Conservation (phyloP, 805 yeast genomes). For the Sugiyamaella americana region DNA sequence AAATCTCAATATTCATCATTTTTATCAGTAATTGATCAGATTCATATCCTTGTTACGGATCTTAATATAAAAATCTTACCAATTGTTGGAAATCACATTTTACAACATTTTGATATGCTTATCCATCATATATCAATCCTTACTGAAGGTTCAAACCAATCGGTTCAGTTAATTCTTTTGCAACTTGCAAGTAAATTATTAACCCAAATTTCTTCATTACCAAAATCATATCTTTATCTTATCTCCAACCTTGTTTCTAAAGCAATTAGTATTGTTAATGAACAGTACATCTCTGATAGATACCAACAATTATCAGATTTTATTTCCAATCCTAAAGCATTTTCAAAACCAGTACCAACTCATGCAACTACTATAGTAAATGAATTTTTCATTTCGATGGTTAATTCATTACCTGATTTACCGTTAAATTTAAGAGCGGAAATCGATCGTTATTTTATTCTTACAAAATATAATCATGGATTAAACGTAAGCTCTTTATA, state of each 20-base stretch:
- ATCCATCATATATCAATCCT: slow-evolving; percentile 22
- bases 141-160: not conserved
- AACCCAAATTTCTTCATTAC: slow-evolving; percentile 8
- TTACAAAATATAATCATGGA: slow-evolving; percentile 26
- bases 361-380: slow-evolving; percentile 27
- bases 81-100: slow-evolving; percentile 39
- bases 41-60: slow-evolving; percentile 41
- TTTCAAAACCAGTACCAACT: slow-evolving; percentile 10
- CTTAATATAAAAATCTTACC: slow-evolving; percentile 42
- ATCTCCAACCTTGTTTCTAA: slow-evolving; percentile 7
- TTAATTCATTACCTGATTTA: slow-evolving; percentile 43
- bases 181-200: slow-evolving; percentile 13
- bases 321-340: slow-evolving; percentile 20
- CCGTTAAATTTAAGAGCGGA: slow-evolving; percentile 60
- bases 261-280: slow-evolving; percentile 1
- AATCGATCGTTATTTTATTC: slow-evolving; percentile 44
- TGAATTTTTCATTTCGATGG: slow-evolving; percentile 43
- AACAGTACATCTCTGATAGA: slow-evolving; percentile 2
- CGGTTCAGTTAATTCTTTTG: slow-evolving; percentile 10
- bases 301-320: slow-evolving; percentile 13
- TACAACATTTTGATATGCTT: slow-evolving; percentile 42
- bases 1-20: slow-evolving; percentile 48
- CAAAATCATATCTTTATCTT: slow-evolving; percentile 5
- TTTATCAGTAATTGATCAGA: slow-evolving; percentile 40
- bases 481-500: slow-evolving; percentile 55